These are phyloP conservation scores for Vaccinium myrtillus DNA, from an alignment of 148 eudicot genomes.

Conservation along the genomic window DNA sequence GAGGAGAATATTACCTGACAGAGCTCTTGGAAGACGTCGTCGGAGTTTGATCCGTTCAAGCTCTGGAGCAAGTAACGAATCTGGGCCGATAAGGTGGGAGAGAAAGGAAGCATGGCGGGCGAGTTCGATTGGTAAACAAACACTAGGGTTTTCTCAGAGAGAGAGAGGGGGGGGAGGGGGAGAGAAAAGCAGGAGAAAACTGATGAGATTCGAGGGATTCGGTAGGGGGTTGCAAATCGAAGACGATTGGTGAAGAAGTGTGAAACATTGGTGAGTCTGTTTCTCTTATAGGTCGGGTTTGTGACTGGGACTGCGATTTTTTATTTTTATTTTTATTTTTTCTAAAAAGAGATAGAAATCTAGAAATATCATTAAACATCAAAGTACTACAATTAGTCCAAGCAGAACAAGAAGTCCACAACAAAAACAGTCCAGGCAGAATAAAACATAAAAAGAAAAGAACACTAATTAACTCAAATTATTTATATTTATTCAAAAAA, in stretches of 20 bases:
- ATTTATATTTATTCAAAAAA: no score
- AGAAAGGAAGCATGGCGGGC: slow-evolving; percentile 54
- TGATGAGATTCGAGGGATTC: not conserved
- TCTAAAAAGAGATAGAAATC: no score
- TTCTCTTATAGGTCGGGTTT: not conserved
- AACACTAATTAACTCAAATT: no score
- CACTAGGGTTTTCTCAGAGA: slow-evolving; percentile 27
- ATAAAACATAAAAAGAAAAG: no score
- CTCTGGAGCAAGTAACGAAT: slow-evolving; percentile 56
- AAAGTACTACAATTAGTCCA: no score
- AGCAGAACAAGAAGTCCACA: no score
- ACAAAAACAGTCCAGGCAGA: no score
- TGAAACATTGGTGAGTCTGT: no score
- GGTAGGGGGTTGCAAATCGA: not conserved
- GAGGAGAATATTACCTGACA: slow-evolving; percentile 32
- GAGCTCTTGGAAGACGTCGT: slow-evolving; percentile 59
- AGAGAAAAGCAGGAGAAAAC: not conserved
- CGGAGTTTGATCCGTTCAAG: slow-evolving; percentile 67
- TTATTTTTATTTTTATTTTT: no score
- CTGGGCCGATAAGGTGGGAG: slow-evolving; percentile 47
- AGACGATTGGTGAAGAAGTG: not conserved
- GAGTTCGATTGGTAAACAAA: not conserved
- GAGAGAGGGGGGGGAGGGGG: not conserved
- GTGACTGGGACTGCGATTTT: no score
- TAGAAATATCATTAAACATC: no score